Percentiles rank a stretch among this genome's conserved stretches.
These are phyloP conservation scores for Schoenoplectus tabernaemontani DNA, from an alignment of 202 grass and related monocot genomes.

Conservation along the genomic window DNA sequence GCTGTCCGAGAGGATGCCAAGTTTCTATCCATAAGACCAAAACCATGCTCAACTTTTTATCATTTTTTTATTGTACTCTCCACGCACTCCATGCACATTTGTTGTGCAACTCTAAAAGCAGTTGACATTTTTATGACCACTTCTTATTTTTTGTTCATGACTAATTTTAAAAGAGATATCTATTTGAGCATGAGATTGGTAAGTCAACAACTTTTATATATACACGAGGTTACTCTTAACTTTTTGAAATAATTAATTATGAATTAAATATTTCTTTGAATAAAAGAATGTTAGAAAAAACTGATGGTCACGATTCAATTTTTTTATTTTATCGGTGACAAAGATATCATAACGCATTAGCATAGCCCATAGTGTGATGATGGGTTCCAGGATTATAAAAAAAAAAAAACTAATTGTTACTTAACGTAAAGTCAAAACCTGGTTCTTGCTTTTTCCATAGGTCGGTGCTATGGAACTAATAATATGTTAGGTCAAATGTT, in stretches of 20 bases:
- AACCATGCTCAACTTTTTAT: too few relatives aligned
- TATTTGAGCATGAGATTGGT: too few relatives aligned
- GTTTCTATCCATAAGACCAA: too few relatives aligned
- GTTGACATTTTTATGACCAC: too few relatives aligned
- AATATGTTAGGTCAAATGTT: constrained; percentile 29
- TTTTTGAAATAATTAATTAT: neutral
- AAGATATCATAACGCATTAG: neutral
- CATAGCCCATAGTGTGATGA: neutral
- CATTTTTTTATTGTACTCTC: too few relatives aligned
- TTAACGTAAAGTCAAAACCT: neutral
- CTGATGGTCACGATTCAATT: neutral
- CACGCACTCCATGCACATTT: too few relatives aligned
- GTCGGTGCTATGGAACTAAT: neutral
- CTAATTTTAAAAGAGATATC: too few relatives aligned
- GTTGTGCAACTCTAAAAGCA: too few relatives aligned
- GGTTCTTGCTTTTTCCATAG: neutral
- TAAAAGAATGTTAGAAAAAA: too few relatives aligned
- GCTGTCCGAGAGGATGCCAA: too few relatives aligned
- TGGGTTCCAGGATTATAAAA: neutral
- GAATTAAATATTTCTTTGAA: neutral
- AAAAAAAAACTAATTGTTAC: neutral
- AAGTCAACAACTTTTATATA: too few relatives aligned
- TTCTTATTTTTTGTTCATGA: too few relatives aligned
- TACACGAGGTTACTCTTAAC: neutral
- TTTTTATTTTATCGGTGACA: neutral